Evolutionary conservation across 2,329 filamentous ascomycete species (phyloP).

Genomic region (Neospermospora avenae): DNA sequence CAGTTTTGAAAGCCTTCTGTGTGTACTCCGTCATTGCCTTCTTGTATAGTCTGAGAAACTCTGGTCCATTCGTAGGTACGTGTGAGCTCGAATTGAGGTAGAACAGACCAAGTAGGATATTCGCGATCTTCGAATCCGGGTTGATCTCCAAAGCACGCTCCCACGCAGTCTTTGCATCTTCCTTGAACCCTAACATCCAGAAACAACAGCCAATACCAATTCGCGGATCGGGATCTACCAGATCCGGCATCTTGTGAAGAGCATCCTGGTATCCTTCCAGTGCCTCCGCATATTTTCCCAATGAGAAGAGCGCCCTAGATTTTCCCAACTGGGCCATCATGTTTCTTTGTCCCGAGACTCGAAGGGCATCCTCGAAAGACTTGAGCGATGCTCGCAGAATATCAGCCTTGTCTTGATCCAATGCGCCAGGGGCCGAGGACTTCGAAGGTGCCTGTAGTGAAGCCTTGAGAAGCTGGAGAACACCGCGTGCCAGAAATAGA

Average conservation of each 20-base stretch:
- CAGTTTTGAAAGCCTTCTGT: slow-evolving; percentile 87
- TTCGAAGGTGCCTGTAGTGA: slow-evolving; percentile 78
- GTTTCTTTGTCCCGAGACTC: slow-evolving; percentile 80
- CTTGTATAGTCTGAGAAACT: slow-evolving; percentile 83
- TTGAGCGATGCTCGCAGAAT: slow-evolving; percentile 82
- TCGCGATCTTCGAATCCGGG: slow-evolving; percentile 82
- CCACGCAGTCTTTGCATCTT: slow-evolving; percentile 89
- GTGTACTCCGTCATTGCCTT: slow-evolving; percentile 94
- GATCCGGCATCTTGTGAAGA: slow-evolving; percentile 77
- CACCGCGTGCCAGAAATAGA: slow-evolving; percentile 85
- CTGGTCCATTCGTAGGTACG: slow-evolving; percentile 76
- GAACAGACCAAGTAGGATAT: slow-evolving; percentile 85
- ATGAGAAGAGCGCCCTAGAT: slow-evolving; percentile 79
- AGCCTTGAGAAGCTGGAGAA: slow-evolving; percentile 81
- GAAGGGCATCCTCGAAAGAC: slow-evolving; percentile 90
- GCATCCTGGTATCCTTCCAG: slow-evolving; percentile 84
- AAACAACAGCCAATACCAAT: slow-evolving; percentile 96
- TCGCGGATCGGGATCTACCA: slow-evolving; percentile 89
- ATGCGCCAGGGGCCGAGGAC: slow-evolving; percentile 54
- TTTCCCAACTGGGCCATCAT: slow-evolving; percentile 91
- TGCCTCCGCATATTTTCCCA: slow-evolving; percentile 82
- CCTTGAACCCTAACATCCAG: slow-evolving; percentile 94
- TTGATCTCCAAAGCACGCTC: slow-evolving; percentile 78
- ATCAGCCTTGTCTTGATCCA: slow-evolving; percentile 72
- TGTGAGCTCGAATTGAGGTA: slow-evolving; percentile 84